Evolutionary conservation across 2,329 filamentous ascomycete genomes (phyloP), one percentile per base, ranked within the genome.

Genomic region (Colletotrichum ledebouriae): DNA sequence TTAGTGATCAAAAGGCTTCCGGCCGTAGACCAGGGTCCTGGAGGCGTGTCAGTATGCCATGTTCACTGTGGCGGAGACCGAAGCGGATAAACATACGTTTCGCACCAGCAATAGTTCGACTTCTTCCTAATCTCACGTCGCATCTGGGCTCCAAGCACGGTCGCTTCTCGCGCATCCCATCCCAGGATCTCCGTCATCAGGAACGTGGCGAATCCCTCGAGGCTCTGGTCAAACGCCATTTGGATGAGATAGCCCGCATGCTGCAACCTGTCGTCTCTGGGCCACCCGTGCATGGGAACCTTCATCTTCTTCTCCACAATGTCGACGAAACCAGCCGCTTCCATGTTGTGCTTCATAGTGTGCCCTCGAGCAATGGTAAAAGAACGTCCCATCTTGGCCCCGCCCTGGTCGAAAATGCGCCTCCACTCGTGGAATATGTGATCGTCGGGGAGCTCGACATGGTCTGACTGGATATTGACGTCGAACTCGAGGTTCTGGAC

Each of bases 371-470:
- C 70, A 39, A 73, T 69, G 10, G 70, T 65, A 20, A 75, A 71
- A 6, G 75, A 71, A 10, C 71, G 65, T 12, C 73, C 71, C 57
- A 74, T 72, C 41, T 72, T 73, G 20, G 72, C 73, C 2, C 71
- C 72, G 12, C 72, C 74, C 22, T 73, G 61, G 58, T 72, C 67
- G 20, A 75, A 76, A 1, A 77, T 59, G 0, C 59, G 53, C 9
- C 70, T 70, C 74, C 74, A 76, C 11, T 71, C 67, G 62, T 74
- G 72, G 62, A 75, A 76, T 46, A 76, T 67, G 69, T 76, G 74
- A 17, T 73, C 70, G 0, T 70, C 63, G 46, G 67, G 67, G 20
- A 63, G 41, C 5, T 50, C 39, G 13, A 67, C 72, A 50, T 78
- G 76, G 52, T 78, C 76, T 6, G 73, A 74, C 15, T 68, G 53